Base-by-base conservation (phyloP, 2,329 filamentous ascomycete genomes). In the Alternaria infectoria region DNA sequence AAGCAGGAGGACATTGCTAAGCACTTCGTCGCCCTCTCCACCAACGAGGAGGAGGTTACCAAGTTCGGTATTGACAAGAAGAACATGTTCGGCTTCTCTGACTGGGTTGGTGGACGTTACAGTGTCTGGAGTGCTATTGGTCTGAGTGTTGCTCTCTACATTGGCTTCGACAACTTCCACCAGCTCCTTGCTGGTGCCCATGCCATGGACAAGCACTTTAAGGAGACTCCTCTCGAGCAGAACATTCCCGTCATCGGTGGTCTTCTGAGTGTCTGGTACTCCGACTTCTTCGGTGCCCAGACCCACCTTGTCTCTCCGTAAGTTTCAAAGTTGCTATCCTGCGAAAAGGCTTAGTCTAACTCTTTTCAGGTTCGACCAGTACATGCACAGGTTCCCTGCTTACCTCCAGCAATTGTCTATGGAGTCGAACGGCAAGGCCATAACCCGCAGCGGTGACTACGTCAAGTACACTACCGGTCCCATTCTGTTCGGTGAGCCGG, bases 71-170 rank as follows among this genome's bases (percentile, higher is more conserved):
- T 99, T 77, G 95, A 98, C 84, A 91, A 90, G 83, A 95, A 95
- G 88, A 99, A 98, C 88, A 99, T 99, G 96, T 99, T 99, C 79
- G 94, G 93, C 75, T 99, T 99, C 80, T 94, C 95, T 83, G 96
- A 92, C 83, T 99, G 96, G 96, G 95, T 98, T 56, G 96, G 96
- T 80, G 96, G 96, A 61, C 92, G 96, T 64, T 99, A 99, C 88
- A 97, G 93, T 64, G 96, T 99, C 71, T 99, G 96, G 96, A 97
- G 93, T 73, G 96, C 96, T 81, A 99, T 99, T 78, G 96, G 96
- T 73, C 86, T 99, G 67, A 97, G 93, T 68, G 94, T 99, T 61
- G 91, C 91, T 73, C 87, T 99, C 70, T 97, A 97, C 86, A 91
- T 99, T 80, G 96, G 96, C 79, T 99, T 87, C 81, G 94, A 98